These are phyloP conservation scores for Porcisia deanei DNA, from an alignment of 208 protist genomes.

Conservation along the genomic window DNA sequence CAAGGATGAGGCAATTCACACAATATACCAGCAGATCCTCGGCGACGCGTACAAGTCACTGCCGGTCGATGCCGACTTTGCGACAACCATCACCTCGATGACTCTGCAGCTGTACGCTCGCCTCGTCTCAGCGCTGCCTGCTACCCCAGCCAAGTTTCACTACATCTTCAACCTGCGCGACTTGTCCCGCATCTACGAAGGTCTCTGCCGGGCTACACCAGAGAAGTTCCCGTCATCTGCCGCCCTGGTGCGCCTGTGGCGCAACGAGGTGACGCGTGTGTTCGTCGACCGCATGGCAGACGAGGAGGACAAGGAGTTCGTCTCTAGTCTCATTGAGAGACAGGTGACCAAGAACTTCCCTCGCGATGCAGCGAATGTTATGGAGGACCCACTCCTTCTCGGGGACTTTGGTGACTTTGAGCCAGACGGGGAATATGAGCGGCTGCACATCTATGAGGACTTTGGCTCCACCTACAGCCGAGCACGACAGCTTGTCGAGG, in stretches of 20 bases:
- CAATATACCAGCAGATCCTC: constrained; percentile 97
- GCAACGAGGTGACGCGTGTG: constrained; percentile 97
- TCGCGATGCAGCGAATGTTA: constrained; percentile 42
- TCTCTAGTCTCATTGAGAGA: constrained; percentile 77
- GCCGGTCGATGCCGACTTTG: constrained; percentile 38
- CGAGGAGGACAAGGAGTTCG: constrained; percentile 91
- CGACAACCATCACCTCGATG: constrained; percentile 85
- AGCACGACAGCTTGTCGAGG: constrained; percentile 88
- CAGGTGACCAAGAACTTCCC: constrained; percentile 84
- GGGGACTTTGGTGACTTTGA: constrained; percentile 96
- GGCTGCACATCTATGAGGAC: constrained; percentile 93
- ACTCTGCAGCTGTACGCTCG: constrained; percentile 95
- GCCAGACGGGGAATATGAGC: constrained; percentile 74
- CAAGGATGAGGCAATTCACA: constrained; percentile 94
- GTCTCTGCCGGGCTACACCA: constrained; percentile 93
- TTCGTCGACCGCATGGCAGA: constrained; percentile 98
- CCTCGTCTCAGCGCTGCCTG: constrained; percentile 92
- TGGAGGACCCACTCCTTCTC: constrained; percentile 94
- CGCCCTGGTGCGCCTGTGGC: constrained; percentile 95
- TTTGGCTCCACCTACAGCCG: constrained; percentile 83
- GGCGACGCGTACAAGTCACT: constrained; percentile 84
- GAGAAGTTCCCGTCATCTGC: constrained; percentile 85
- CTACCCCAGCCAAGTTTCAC: constrained; percentile 99
- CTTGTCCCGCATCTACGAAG: constrained; percentile 98
- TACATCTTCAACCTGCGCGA: constrained; percentile 99